These are phyloP conservation scores for Ganoderma resinaceum DNA, from an alignment of 1,284 basidiomycete species.

Conservation along the genomic window DNA sequence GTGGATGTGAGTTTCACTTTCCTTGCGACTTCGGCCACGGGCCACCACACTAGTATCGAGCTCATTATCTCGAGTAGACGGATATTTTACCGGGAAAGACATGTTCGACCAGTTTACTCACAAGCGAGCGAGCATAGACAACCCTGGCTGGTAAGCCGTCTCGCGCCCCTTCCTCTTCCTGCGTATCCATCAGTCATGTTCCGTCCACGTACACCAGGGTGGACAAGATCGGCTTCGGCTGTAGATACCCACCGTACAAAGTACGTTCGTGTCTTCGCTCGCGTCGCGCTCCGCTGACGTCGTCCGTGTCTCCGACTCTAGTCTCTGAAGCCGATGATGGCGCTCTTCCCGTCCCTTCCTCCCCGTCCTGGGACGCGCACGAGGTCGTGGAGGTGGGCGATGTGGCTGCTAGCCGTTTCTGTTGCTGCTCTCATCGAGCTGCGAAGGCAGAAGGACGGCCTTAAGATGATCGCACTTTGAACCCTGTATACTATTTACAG, in stretches of 20 bases:
- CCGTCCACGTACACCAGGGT: no score
- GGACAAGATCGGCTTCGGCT: neutral
- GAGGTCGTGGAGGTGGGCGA: neutral
- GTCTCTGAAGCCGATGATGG: neutral
- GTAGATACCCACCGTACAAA: neutral
- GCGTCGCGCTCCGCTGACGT: neutral
- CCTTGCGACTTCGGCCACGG: no score
- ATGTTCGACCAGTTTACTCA: neutral
- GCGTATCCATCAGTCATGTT: no score
- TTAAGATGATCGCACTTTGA: no score
- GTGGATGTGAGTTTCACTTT: neutral
- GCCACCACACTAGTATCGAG: neutral
- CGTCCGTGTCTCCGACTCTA: neutral
- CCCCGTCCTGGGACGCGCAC: neutral
- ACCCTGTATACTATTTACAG: neutral
- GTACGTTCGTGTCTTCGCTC: neutral
- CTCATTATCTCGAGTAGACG: neutral
- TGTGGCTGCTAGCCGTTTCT: neutral
- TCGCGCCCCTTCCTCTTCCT: no score
- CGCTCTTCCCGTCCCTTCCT: neutral
- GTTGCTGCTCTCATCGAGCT: neutral
- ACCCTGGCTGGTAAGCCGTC: neutral
- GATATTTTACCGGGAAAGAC: neutral
- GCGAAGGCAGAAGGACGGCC: no score
- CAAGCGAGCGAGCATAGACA: neutral